Evolutionary conservation across 371 early-diverging fungal species (phyloP).

Genomic region (Enterocytospora artemiae): DNA sequence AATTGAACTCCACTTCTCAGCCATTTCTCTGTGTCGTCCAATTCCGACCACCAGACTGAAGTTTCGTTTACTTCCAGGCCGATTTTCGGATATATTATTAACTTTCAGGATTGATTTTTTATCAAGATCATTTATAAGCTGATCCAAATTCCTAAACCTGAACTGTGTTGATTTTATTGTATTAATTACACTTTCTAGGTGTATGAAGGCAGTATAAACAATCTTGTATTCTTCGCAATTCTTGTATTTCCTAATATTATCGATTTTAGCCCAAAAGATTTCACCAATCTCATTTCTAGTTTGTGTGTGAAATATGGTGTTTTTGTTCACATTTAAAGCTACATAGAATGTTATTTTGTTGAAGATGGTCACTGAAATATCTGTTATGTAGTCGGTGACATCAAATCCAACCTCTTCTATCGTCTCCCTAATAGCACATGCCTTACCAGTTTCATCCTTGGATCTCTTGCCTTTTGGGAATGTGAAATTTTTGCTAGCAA

Average conservation of each 20-base stretch:
- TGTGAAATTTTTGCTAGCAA: slow-evolving; percentile 72
- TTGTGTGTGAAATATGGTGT: slow-evolving; percentile 69
- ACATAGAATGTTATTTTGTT: slow-evolving; percentile 76
- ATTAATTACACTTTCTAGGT: neutral
- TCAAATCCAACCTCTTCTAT: slow-evolving; percentile 91
- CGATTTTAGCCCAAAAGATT: slow-evolving; percentile 39
- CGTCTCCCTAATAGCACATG: slow-evolving; percentile 85
- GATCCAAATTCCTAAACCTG: slow-evolving; percentile 17
- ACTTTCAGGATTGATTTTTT: no score
- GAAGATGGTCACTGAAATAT: slow-evolving; percentile 50
- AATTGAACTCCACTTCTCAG: no score
- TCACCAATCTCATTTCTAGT: slow-evolving; percentile 83
- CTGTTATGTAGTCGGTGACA: slow-evolving; percentile 62
- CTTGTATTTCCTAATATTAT: slow-evolving; percentile 9
- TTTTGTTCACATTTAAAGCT: slow-evolving; percentile 73
- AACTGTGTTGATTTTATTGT: neutral
- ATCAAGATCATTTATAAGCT: neutral
- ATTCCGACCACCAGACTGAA: no score
- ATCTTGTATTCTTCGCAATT: slow-evolving; percentile 16
- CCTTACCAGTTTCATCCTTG: slow-evolving; percentile 73
- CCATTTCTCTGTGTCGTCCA: no score
- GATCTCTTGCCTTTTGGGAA: slow-evolving; percentile 98
- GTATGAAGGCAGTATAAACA: slow-evolving; percentile 1
- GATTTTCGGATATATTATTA: no score
- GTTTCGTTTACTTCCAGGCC: no score